These are phyloP conservation scores for Balamuthia mandrillaris DNA, from an alignment of 208 protist species.

Conservation along the genomic window DNA sequence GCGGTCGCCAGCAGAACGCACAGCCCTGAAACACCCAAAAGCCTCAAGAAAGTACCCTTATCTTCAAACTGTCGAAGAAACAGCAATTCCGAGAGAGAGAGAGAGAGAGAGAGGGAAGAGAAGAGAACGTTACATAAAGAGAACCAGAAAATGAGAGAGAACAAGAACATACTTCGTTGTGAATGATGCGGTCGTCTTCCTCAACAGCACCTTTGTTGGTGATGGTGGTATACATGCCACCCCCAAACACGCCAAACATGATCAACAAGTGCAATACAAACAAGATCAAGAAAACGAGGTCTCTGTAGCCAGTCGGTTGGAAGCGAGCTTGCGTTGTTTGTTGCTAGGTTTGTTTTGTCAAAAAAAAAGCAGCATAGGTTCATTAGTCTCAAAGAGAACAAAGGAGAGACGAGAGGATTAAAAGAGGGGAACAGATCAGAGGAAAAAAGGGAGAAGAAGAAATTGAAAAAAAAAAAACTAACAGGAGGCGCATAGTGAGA, in stretches of 20 bases:
- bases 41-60: neutral
- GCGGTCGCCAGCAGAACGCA: neutral
- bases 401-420: too few relatives aligned
- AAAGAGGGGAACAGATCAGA: too few relatives aligned
- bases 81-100: neutral
- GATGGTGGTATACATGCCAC: neutral
- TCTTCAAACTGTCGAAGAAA: neutral
- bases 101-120: too few relatives aligned
- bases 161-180: neutral
- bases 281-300: neutral
- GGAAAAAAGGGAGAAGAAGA: too few relatives aligned
- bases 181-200: neutral
- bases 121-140: neutral
- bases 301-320: constrained; percentile 5
- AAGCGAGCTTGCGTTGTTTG: too few relatives aligned
- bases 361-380: too few relatives aligned
- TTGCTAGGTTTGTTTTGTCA: too few relatives aligned
- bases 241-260: neutral
- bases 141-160: neutral
- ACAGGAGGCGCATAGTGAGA: too few relatives aligned
- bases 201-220: constrained; percentile 1
- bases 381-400: too few relatives aligned
- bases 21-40: neutral
- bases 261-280: constrained; percentile 10
- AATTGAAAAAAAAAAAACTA: too few relatives aligned